phyloP scores from a whole-genome alignment of 2,329 filamentous ascomycete species.

The Westerdykella ornata region DNA sequence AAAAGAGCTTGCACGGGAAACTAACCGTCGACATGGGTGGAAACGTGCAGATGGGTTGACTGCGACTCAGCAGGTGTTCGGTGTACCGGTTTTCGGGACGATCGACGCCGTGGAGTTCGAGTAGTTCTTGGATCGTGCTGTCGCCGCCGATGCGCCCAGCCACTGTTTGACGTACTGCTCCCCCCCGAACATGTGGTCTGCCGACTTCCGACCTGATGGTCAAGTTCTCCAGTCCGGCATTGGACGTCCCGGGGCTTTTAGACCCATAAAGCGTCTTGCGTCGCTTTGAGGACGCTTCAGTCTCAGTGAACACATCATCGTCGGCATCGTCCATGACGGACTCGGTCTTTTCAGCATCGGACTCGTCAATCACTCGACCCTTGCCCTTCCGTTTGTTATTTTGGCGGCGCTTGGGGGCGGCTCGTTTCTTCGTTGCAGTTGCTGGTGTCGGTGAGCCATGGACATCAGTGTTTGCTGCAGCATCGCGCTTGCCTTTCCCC shows the following conservation, averaged over 20 bases:
- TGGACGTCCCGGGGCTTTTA: not conserved
- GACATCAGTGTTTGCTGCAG: too few relatives aligned
- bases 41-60: conserved; percentile 6
- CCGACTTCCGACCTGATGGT: not conserved
- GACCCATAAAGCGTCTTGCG: not conserved
- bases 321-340: not conserved
- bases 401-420: not conserved
- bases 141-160: not conserved
- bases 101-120: not conserved
- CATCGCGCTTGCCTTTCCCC: too few relatives aligned
- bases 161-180: not conserved
- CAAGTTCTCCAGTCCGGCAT: not conserved
- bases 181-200: not conserved
- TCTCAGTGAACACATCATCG: not conserved
- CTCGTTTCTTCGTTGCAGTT: not conserved
- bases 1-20: conserved; percentile 4
- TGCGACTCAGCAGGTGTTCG: conserved; percentile 12
- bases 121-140: not conserved
- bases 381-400: not conserved
- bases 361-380: not conserved
- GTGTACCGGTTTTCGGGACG: conserved; percentile 5
- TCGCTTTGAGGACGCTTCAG: not conserved
- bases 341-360: not conserved
- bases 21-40: conserved; percentile 6
- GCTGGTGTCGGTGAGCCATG: too few relatives aligned